phyloP scores from a whole-genome alignment of 306 rosid genomes.

The Quercus dentata region DNA sequence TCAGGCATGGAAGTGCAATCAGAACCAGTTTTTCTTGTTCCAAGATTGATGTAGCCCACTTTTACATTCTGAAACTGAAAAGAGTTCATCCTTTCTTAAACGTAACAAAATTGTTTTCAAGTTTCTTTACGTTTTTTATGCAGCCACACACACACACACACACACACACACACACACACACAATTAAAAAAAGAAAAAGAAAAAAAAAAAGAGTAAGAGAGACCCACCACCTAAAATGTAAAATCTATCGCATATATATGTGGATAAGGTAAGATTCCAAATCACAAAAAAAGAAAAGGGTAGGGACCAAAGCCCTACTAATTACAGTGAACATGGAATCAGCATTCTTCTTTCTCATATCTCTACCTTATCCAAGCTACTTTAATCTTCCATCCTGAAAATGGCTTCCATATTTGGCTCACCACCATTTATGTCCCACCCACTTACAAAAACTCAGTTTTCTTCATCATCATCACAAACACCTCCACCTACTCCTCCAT shows the following conservation, averaged over 20 bases:
- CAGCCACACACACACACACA: too few relatives aligned
- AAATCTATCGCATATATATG: background rate
- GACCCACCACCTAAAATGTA: background rate
- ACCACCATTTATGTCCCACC: slow-evolving; percentile 62
- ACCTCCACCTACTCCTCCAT: slow-evolving; percentile 57
- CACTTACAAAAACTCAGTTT: slow-evolving; percentile 54
- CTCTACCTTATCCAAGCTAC: slow-evolving; percentile 21
- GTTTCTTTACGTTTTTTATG: too few relatives aligned
- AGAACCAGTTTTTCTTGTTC: too few relatives aligned
- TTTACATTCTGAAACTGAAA: too few relatives aligned
- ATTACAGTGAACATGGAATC: slow-evolving; percentile 9
- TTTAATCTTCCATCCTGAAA: slow-evolving; percentile 8
- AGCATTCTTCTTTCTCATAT: background rate
- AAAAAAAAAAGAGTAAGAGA: too few relatives aligned
- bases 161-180: too few relatives aligned
- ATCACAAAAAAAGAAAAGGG: slow-evolving; percentile 5
- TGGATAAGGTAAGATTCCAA: slow-evolving; percentile 49
- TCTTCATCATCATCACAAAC: slow-evolving; percentile 58
- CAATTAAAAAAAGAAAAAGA: too few relatives aligned
- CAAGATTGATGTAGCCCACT: too few relatives aligned
- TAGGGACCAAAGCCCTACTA: slow-evolving; percentile 26
- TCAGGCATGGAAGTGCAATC: too few relatives aligned
- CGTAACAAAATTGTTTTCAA: too few relatives aligned
- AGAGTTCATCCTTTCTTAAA: too few relatives aligned
- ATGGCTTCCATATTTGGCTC: slow-evolving; percentile 83